phyloP scores from a whole-genome alignment of 1,284 basidiomycete species.

The Rhodotorula sp. region DNA sequence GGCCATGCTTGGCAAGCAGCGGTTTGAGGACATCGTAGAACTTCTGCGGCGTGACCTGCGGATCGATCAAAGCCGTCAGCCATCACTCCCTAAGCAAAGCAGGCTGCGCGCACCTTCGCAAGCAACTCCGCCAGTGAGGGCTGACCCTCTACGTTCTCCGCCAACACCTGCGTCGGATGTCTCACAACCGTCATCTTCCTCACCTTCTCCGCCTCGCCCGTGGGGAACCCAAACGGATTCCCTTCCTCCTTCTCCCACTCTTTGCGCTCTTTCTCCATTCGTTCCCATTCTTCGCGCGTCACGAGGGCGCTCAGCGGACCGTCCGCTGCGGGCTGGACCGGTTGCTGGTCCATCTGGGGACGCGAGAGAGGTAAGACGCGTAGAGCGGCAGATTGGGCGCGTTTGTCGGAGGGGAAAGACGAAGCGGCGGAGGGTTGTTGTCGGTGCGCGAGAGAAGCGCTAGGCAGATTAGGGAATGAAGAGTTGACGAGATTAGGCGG shows the following conservation, averaged over 20 bases:
- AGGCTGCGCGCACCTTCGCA: background rate
- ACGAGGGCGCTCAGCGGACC: background rate
- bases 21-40: constrained; percentile 8
- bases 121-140: constrained; percentile 7
- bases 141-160: background rate
- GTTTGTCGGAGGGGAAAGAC: too few species aligned
- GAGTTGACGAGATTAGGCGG: too few species aligned
- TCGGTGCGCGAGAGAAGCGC: too few species aligned
- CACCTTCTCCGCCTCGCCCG: background rate
- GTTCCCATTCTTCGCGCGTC: constrained; percentile 5
- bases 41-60: constrained; percentile 10
- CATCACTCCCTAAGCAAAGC: background rate
- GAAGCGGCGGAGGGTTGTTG: too few species aligned
- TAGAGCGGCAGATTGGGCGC: too few species aligned
- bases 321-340: too few species aligned
- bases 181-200: too few species aligned
- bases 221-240: background rate
- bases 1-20: background rate
- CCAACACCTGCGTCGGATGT: constrained; percentile 1
- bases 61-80: too few species aligned
- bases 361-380: too few species aligned
- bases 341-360: too few species aligned
- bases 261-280: background rate
- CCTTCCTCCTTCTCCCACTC: background rate
- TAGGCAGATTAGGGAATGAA: background rate